Conservation (phyloP, 371 early-diverging fungal species). For the Mycotypha africana region DNA sequence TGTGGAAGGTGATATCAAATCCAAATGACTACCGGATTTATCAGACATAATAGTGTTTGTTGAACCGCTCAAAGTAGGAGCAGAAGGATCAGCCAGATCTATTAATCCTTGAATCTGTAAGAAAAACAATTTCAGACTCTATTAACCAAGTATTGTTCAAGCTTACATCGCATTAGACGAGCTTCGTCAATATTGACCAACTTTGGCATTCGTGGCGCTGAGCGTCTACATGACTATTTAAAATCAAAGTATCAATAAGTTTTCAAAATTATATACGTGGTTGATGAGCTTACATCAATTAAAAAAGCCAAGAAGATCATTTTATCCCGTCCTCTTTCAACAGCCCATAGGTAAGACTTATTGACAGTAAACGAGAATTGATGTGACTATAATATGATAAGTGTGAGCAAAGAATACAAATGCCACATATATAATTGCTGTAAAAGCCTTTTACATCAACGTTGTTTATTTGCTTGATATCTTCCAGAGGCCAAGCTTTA, state of each 20-base stretch:
- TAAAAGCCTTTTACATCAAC: conserved; percentile 42
- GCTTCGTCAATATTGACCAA: conserved; percentile 44
- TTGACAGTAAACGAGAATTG: conserved; percentile 44
- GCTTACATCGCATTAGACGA: conserved; percentile 35
- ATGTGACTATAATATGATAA: conserved; percentile 30
- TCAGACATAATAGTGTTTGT: background rate
- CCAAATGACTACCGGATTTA: background rate
- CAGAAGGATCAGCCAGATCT: conserved; percentile 20
- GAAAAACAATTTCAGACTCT: background rate
- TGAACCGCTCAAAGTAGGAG: conserved; percentile 14
- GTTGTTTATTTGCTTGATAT: conserved; percentile 48
- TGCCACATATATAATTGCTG: background rate
- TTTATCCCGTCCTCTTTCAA: conserved; percentile 41
- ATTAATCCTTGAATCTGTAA: background rate
- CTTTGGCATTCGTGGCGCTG: conserved; percentile 31
- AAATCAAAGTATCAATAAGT: background rate
- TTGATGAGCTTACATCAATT: conserved; percentile 31
- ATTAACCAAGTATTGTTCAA: background rate
- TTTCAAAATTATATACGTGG: background rate
- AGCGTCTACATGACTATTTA: conserved; percentile 33
- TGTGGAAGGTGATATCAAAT: conserved; percentile 1
- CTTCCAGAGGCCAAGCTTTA: conserved; percentile 56
- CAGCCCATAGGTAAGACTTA: conserved; percentile 48
- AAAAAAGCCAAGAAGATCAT: conserved; percentile 41
- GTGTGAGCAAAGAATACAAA: too few relatives aligned